phyloP scores from a whole-genome alignment of 164 flowering plant species.

The Paratinospora sagittata region DNA sequence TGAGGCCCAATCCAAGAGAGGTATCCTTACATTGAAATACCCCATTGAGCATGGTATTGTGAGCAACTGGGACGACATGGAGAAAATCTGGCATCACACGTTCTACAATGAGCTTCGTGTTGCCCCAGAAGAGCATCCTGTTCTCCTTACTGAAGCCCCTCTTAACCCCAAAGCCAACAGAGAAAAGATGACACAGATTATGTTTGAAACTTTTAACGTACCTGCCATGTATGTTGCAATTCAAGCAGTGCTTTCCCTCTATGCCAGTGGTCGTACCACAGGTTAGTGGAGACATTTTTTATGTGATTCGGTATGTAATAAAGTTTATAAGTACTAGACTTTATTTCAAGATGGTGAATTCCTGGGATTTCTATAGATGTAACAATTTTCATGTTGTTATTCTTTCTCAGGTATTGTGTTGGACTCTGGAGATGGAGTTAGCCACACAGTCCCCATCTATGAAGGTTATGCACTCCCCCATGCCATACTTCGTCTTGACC shows the following conservation, averaged over 20 bases:
- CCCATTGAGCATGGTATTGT: conserved; percentile 81
- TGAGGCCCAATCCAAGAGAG: conserved; percentile 75
- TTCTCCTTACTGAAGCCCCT: conserved; percentile 74
- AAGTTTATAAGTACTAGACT: too few relatives aligned
- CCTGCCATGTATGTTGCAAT: conserved; percentile 82
- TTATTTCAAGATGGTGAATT: not conserved
- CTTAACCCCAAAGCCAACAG: conserved; percentile 76
- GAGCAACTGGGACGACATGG: conserved; percentile 86
- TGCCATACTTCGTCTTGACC: conserved; percentile 71
- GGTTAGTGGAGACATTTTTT: conserved; percentile 29
- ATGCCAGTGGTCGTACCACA: conserved; percentile 78
- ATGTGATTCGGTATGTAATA: not conserved
- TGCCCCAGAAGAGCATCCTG: conserved; percentile 83
- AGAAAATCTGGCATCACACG: conserved; percentile 80
- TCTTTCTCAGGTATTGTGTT: conserved; percentile 51
- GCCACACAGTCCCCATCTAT: conserved; percentile 68
- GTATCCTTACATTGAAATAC: conserved; percentile 64
- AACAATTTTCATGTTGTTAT: not conserved
- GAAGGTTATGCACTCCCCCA: conserved; percentile 78
- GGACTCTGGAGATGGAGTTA: conserved; percentile 75
- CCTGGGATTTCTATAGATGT: not conserved
- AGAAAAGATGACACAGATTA: conserved; percentile 76
- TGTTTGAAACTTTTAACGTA: conserved; percentile 69
- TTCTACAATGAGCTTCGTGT: conserved; percentile 76
- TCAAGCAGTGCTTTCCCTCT: conserved; percentile 65